phyloP scores from a whole-genome alignment of 768 basidiomycete species.

The Boletus tomentosulus region DNA sequence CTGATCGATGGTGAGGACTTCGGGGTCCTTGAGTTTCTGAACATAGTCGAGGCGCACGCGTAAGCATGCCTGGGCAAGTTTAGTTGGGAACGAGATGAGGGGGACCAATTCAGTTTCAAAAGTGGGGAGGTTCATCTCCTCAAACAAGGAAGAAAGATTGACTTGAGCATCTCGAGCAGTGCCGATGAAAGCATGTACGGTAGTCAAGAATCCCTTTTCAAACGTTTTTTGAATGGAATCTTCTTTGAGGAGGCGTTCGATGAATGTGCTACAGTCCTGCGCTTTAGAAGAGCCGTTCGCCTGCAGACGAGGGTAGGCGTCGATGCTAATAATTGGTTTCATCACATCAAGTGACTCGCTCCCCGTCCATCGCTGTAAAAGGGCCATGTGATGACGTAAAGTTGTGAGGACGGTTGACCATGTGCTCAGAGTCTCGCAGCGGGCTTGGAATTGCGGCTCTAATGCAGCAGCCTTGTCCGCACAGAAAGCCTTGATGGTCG shows the following conservation, averaged over 20 bases:
- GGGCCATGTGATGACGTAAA: slow-evolving; percentile 75
- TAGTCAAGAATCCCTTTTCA: slow-evolving; percentile 83
- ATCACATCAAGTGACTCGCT: slow-evolving; percentile 88
- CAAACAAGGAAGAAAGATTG: slow-evolving; percentile 68
- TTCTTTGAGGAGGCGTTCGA: slow-evolving; percentile 92
- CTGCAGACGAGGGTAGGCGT: slow-evolving; percentile 34
- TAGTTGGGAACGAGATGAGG: slow-evolving; percentile 94
- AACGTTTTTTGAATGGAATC: slow-evolving; percentile 95
- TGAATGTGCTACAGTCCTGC: slow-evolving; percentile 77
- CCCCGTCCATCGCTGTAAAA: slow-evolving; percentile 91
- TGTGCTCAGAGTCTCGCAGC: slow-evolving; percentile 83
- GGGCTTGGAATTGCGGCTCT: slow-evolving; percentile 65
- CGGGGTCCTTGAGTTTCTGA: slow-evolving; percentile 82
- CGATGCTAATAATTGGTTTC: slow-evolving; percentile 67
- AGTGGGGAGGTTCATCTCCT: slow-evolving; percentile 85
- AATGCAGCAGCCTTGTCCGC: slow-evolving; percentile 71
- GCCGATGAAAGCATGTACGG: slow-evolving; percentile 82
- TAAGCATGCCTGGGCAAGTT: slow-evolving; percentile 87
- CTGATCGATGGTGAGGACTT: slow-evolving; percentile 88
- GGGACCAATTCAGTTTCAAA: slow-evolving; percentile 88
- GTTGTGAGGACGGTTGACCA: slow-evolving; percentile 88
- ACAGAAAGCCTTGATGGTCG: slow-evolving; percentile 74
- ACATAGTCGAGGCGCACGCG: slow-evolving; percentile 88
- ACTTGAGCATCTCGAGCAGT: slow-evolving; percentile 86
- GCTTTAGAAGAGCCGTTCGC: slow-evolving; percentile 40